Evolutionary conservation across 2,329 filamentous ascomycete genomes (phyloP), one percentile per base, ranked within the genome.

Genomic region (Neopestalotiopsis sp.): DNA sequence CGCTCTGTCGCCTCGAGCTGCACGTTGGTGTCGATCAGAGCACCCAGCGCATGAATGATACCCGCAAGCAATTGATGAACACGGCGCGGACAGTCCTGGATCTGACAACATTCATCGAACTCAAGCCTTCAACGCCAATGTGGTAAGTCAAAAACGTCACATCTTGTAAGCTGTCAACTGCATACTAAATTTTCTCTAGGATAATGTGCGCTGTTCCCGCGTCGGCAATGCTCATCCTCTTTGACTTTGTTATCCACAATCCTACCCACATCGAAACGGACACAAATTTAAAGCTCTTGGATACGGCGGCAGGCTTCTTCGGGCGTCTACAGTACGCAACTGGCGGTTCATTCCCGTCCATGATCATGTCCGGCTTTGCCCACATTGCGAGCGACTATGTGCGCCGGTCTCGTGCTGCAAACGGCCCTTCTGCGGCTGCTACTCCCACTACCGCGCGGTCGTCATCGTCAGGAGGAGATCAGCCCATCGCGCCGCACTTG

Each of bases 221-320:
- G 9, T 67, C 65, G n/a, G 56, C 65, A 34, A 53, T 61, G 53
- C 42, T 67, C 20, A 67, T 67, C 9, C 65, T 67, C 53, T 67
- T 67, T 30, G 65, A 67, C 56, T 67, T 61, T 38, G 56, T 61
- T 53, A 61, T 67, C n/a, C 65, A 67, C n/a, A 67, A 67, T n/a
- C 34, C 65, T 1, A 59, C 65, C 14, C 65, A 67, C 20, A 28
- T 38, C 30, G 56, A 67, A 30, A 61, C 65, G 28, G 65, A 67
- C 5, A 49, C 56, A 4, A 67, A 67, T 24, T 53, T 67, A 12
- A 30, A 28, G 20, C 32, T 61, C 12, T 1, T 67, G n/a, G 53
- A 67, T 42, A 56, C 53, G 56, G 65, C 56, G 10, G 53, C 65
- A 7, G 53, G 65, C 13, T 67, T 61, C 13, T 67, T 58, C 34